A percentile compares a stretch with the other conserved stretches of the same genome.
Conservation (phyloP, 1,284 basidiomycete species). For the Puccinia polysora region DNA sequence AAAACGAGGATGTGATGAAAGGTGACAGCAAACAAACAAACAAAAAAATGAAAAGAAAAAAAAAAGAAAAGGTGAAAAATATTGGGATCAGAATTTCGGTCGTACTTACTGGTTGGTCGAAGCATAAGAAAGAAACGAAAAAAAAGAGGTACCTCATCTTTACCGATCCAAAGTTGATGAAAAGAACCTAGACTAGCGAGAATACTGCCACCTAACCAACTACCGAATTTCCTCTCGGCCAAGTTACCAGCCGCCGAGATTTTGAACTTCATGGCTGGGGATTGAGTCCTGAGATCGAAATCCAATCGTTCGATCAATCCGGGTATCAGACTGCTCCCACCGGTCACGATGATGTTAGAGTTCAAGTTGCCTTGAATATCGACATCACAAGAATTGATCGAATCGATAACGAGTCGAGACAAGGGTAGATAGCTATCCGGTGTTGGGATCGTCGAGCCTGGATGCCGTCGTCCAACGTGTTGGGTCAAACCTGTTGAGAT, state of each 20-base stretch:
- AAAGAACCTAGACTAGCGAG: constrained; percentile 88
- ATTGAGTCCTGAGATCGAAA: constrained; percentile 69
- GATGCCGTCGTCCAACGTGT: constrained; percentile 8
- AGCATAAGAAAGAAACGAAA: not conserved
- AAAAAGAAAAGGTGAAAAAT: not conserved
- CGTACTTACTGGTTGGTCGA: no score
- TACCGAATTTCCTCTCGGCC: constrained; percentile 76
- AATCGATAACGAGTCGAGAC: constrained; percentile 70
- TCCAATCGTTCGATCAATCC: constrained; percentile 81
- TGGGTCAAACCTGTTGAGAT: constrained; percentile 7
- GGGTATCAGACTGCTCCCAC: constrained; percentile 78
- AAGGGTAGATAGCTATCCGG: constrained; percentile 62
- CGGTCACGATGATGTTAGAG: constrained; percentile 88
- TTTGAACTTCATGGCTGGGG: constrained; percentile 67
- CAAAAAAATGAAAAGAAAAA: constrained; percentile 5
- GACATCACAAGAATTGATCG: constrained; percentile 78
- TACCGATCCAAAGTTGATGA: constrained; percentile 91
- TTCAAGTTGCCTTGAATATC: constrained; percentile 85
- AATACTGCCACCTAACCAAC: constrained; percentile 90
- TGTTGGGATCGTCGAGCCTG: constrained; percentile 53
- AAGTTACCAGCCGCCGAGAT: constrained; percentile 85
- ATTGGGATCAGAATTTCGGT: not conserved
- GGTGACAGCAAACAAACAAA: not conserved
- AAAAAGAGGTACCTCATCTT: constrained; percentile 60
- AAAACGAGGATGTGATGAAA: not conserved